A percentile compares a stretch with the other conserved stretches of the same genome.
phyloP scores from a whole-genome alignment of 768 basidiomycete genomes.

The Tubosaeta sp. region DNA sequence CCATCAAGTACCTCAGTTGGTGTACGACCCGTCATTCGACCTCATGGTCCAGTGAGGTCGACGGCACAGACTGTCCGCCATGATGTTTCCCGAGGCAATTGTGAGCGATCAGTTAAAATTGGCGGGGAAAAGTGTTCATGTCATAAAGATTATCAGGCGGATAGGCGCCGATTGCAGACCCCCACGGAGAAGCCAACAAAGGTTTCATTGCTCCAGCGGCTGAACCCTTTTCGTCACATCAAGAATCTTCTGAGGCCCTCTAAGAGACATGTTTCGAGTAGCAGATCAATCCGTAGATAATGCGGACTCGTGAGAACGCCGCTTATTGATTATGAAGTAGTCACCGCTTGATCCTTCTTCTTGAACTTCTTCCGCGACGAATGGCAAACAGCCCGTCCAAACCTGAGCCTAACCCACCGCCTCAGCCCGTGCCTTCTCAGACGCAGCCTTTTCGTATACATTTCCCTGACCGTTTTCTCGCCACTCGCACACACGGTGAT shows the following conservation, averaged over 20 bases:
- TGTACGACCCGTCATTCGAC: neutral
- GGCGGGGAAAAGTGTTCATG: neutral
- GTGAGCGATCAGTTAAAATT: slow-evolving; percentile 3
- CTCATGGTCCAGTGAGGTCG: neutral
- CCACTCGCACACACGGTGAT: slow-evolving; percentile 18
- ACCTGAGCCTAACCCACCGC: slow-evolving; percentile 17
- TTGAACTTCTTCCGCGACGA: neutral
- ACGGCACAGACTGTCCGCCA: neutral
- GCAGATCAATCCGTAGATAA: slow-evolving; percentile 8
- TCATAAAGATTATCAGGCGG: slow-evolving; percentile 6
- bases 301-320: slow-evolving; percentile 16
- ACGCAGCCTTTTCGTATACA: slow-evolving; percentile 27
- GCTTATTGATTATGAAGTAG: neutral
- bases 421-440: slow-evolving; percentile 12
- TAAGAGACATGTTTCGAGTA: neutral
- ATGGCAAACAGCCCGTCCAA: slow-evolving; percentile 31
- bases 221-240: slow-evolving; percentile 12
- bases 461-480: slow-evolving; percentile 32
- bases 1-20: neutral
- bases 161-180: neutral
- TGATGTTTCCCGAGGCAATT: neutral
- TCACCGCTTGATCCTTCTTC: neutral
- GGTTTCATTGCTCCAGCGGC: slow-evolving; percentile 1
- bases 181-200: neutral
- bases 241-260: neutral